Base-by-base conservation (phyloP, 169 alveolate species). In the Fabrea salina region DNA sequence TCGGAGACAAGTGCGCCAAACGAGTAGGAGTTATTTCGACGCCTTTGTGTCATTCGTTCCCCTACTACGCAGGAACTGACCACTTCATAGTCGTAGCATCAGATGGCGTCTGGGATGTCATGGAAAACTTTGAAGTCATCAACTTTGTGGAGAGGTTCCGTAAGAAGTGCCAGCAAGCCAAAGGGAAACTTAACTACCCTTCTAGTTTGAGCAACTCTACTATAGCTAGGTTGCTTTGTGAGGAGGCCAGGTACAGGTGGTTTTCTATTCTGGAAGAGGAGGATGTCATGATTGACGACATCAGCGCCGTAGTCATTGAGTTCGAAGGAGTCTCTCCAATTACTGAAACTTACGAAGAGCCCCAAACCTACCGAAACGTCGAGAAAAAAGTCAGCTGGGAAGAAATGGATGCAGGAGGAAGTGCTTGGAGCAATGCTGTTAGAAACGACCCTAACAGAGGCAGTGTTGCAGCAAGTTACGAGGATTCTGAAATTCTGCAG, bases 1-100 rank as follows among this genome's bases (percentile, higher is more conserved):
- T 94, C 61, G 97, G 97, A 6, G 97, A 94, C 75, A 76, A 87
- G 39, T 91, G 89, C 0, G 97, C 96, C 0, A 84, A 88, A 41
- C 75, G 79, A 49, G 92, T 84, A 0, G 97, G 97, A 4, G 94
- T 92, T 19, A 86, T 85, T 25, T 66, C 94, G 11, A 89, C 86
- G n/a, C 95, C 96, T 37, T 95, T 92, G 58, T 83, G 84, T 35
- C 51, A 53, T 19, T 19, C 13, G n/a, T 74, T 74, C 40, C 64
- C 19, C 16, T n/a, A 22, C 37, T 51, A 32, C 5, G 39, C 53
- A 30, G 25, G 30, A 30, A 53, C n/a, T 32, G 81, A 74, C 40
- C 71, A 74, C 32, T 74, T 74, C 37, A 27, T 74, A 4, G 81
- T 74, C 3, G 54, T 74, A 35, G 27, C 59, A 0, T 27, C 57